phyloP scores from a whole-genome alignment of 129 eudicot species.

The Ambrosia trifida region DNA sequence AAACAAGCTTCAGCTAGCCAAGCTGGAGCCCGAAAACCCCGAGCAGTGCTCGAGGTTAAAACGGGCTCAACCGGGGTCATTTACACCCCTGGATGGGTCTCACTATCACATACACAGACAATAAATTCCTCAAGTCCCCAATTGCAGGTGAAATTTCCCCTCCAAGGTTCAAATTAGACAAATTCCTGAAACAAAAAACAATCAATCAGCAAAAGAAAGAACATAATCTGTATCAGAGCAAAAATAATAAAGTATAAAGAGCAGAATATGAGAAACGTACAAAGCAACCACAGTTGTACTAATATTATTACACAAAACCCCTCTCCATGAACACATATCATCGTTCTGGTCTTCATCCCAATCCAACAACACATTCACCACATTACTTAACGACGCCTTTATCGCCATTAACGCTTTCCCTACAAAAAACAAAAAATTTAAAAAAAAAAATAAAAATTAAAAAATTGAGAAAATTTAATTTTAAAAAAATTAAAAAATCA shows the following conservation, averaged over 20 bases:
- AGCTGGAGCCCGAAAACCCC: no score
- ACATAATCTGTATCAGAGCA: no score
- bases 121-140: conserved; percentile 66
- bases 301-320: conserved; percentile 60
- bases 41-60: no score
- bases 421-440: conserved; percentile 17
- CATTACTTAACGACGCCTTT: conserved; percentile 77
- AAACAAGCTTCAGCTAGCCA: no score
- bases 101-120: conserved; percentile 69
- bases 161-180: conserved; percentile 74
- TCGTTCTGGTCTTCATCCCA: conserved; percentile 76
- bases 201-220: background rate
- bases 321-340: conserved; percentile 83
- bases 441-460: conserved; percentile 1
- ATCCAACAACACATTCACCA: conserved; percentile 61
- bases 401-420: conserved; percentile 73
- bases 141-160: conserved; percentile 85
- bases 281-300: conserved; percentile 63
- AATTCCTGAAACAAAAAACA: conserved; percentile 43
- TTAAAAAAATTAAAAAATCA: background rate
- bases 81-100: no score
- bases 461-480: no score
- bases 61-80: no score
- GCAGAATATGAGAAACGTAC: conserved; percentile 42
- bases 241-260: background rate